Conservation (phyloP, 257 asterid genomes). For the Avicennia marina region DNA sequence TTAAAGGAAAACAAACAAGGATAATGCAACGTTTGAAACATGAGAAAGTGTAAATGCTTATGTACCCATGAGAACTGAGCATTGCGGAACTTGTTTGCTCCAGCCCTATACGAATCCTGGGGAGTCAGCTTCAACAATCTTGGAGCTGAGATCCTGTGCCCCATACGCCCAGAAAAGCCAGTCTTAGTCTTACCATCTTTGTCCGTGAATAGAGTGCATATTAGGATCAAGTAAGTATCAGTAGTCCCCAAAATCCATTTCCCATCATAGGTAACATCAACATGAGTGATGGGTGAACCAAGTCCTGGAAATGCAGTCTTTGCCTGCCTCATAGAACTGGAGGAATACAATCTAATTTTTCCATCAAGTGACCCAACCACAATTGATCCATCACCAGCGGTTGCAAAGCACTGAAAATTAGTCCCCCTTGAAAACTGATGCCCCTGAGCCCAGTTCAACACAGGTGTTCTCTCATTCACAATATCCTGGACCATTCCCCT, state of each 20-base stretch:
- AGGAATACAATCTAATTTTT: slow-evolving; percentile 81
- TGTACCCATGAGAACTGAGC: slow-evolving; percentile 98
- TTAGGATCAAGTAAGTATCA: slow-evolving; percentile 69
- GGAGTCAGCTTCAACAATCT: slow-evolving; percentile 80
- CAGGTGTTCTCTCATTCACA: slow-evolving; percentile 74
- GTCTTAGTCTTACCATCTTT: slow-evolving; percentile 78
- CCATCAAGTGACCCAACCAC: slow-evolving; percentile 95
- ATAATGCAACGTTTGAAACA: no score
- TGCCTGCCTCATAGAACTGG: slow-evolving; percentile 87
- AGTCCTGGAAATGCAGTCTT: slow-evolving; percentile 93
- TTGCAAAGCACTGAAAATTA: slow-evolving; percentile 88
- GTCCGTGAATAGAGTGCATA: slow-evolving; percentile 70
- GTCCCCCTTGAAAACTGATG: slow-evolving; percentile 94
- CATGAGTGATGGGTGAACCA: slow-evolving; percentile 86
- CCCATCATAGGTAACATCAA: slow-evolving; percentile 91
- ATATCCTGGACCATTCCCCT: slow-evolving; percentile 72
- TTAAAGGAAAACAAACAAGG: no score
- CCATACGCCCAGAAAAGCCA: slow-evolving; percentile 93
- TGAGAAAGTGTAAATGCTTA: slow-evolving; percentile 11
- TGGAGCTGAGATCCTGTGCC: slow-evolving; percentile 73
- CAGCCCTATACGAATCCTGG: slow-evolving; percentile 76
- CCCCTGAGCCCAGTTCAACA: slow-evolving; percentile 93
- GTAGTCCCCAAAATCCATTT: slow-evolving; percentile 93
- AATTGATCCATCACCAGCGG: slow-evolving; percentile 89
- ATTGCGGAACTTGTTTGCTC: slow-evolving; percentile 66